phyloP scores from a whole-genome alignment of 768 basidiomycete species.

The Porpolomopsis calyptriformis region DNA sequence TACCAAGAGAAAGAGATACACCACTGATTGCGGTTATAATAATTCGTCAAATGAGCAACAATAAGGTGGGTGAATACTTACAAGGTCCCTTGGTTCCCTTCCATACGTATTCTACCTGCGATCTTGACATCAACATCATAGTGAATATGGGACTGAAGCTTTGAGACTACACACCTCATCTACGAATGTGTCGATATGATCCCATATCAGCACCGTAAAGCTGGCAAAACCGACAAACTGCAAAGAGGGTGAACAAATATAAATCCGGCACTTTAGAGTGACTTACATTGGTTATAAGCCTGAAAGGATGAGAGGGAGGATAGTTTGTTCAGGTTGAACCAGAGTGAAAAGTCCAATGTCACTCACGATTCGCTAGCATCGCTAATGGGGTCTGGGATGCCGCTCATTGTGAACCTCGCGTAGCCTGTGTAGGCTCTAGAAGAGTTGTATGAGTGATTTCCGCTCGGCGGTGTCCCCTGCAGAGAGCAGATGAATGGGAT shows the following conservation, averaged over 20 bases:
- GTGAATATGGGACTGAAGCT: too few species aligned
- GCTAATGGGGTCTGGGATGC: neutral
- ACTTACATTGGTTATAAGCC: slow-evolving; percentile 7
- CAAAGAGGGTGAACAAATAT: neutral
- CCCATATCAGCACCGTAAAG: slow-evolving; percentile 44
- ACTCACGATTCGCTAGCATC: slow-evolving; percentile 7
- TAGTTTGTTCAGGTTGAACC: too few species aligned
- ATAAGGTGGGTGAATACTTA: slow-evolving; percentile 19
- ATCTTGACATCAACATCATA: neutral
- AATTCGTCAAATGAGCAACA: neutral
- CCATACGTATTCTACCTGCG: slow-evolving; percentile 45
- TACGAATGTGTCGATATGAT: slow-evolving; percentile 42
- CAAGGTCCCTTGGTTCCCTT: slow-evolving; percentile 35
- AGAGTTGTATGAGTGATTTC: neutral
- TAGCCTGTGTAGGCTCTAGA: neutral
- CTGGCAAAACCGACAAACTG: slow-evolving; percentile 44
- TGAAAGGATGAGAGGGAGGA: too few species aligned
- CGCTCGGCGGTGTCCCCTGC: too few species aligned
- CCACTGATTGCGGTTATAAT: slow-evolving; percentile 19
- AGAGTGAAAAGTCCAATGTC: neutral
- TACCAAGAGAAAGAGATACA: slow-evolving; percentile 35
- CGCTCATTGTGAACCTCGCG: neutral
- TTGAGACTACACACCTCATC: slow-evolving; percentile 27
- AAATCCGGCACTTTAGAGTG: neutral
- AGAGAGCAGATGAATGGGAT: neutral